Evolutionary conservation across 1,284 basidiomycete genomes (phyloP), one percentile per base, ranked within the genome.

Genomic region (Earliella scabrosa): DNA sequence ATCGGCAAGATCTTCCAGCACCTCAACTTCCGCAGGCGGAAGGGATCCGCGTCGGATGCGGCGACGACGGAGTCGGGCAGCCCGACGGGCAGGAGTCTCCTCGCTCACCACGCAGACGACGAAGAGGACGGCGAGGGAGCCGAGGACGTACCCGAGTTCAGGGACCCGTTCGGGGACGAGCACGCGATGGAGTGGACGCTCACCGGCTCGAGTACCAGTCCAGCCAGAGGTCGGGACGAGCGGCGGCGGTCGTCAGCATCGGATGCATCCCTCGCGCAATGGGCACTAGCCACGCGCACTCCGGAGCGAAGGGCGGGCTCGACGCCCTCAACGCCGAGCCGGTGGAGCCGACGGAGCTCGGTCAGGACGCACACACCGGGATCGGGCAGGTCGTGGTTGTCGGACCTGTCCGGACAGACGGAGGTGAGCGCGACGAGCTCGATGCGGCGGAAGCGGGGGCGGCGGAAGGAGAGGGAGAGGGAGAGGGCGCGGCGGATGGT

Each of bases 301-400:
- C 46, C 46, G 4, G n/a, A 20, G 26, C 14, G 11, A 16, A 55
- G 45, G 7, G 48, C 56, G 21, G 21, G 44, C 13, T 31, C 39
- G n/a, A 44, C 43, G 11, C 27, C 56, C 4, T 23, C 5, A 14
- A 56, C 50, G 11, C 16, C 5, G 24, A 52, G 50, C 45, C 38
- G 45, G 45, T 48, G 36, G 40, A 52, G 45, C 40, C 8, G 41
- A 31, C 36, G 45, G 29, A 52, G 54, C 35, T 34, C 52, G 27
- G 18, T 35, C 34, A 39, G 45, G 23, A 44, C 55, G 29, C 24
- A 14, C 39, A 56, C 54, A 7, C 54, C 54, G 18, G 16, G 26
- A n/a, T 58, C 56, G 2, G 52, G 48, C 26, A 35, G 38, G 39
- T 54, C 52, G 31, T 48, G 39, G 39, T 21, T 43, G 26, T 44